Evolutionary conservation across 1,284 basidiomycete species (phyloP), one percentile per base, ranked within the genome.

Genomic region (Neolentinus lepideus): DNA sequence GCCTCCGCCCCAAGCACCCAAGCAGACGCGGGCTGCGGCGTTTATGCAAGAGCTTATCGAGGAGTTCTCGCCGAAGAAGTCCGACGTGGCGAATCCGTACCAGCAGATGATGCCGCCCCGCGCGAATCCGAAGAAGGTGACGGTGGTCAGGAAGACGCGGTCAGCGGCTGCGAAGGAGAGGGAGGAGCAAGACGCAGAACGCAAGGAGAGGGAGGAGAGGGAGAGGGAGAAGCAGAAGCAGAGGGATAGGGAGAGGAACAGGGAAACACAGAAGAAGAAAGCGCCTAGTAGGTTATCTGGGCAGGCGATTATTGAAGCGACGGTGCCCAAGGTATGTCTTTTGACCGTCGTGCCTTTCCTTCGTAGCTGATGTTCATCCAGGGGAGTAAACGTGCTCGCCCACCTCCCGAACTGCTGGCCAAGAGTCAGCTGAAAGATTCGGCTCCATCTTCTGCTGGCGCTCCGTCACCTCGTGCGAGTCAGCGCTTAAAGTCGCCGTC

Each of bases 361-460:
- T 3, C 12, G 25, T 26, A 12, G 12, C 27, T 50, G 24, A 50
- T n/a, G 25, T 29, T 25, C 14, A 52, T 61, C 47, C 60, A 88
- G 86, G 85, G 85, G 59, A 85, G 80, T 63, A 87, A 85, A 65
- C 81, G 85, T 51, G 79, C 83, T 53, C 77, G 85, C 48, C 84
- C 86, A 12, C 82, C 83, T n/a, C 67, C 71, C 2, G 73, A 73
- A 54, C 59, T 43, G 19, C n/a, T 73, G 47, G 65, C 64, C 51
- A 65, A 61, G 47, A 27, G 43, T 21, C 53, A 59, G 25, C 52
- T 59, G 9, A 60, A 52, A 38, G 66, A 65, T 58, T 51, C 59
- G 8, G 60, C 63, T 2, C 59, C 58, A 58, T 35, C 33, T 53
- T 46, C 47, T 53, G 19, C 58, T 56, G 1, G 61, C 62, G 11